Base-by-base conservation (phyloP, 163 green algal species). In the Chlamydomonas reinhardtii region DNA sequence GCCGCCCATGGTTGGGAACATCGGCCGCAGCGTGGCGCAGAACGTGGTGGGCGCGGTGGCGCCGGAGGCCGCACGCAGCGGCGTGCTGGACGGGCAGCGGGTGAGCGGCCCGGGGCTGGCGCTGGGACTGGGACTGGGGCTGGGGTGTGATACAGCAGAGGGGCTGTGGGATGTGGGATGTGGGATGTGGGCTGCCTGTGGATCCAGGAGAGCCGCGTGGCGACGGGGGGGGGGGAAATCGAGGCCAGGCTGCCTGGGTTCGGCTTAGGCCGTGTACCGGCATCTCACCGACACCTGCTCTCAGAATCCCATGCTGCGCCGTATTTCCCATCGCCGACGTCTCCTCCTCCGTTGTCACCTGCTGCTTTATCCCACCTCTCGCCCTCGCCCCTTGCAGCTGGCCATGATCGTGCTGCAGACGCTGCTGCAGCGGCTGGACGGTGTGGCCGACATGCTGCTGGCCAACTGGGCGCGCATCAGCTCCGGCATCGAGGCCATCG, bases 351-450 rank as follows among this genome's bases (percentile, higher is more conserved):
- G n/a, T n/a, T n/a, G n/a, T n/a, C n/a, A n/a, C n/a, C n/a, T n/a
- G n/a, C n/a, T n/a, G n/a, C n/a, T n/a, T n/a, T n/a, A n/a, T n/a
- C 8, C 69, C 34, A 20, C 20, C 71, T 12, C 37, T n/a, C 11
- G 4, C 11, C 22, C n/a, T 34, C 59, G n/a, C 20, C 14, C n/a
- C 32, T 11, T 37, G 32, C 76, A 84, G 77, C 66, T 84, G 77
- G 77, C 77, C 48, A 56, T 84, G 66, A 24, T 43, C 29, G 48
- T 84, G n/a, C 77, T 84, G 25, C 77, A 76, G 48, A 75, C 77
- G 65, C 65, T 84, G 66, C 66, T 84, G 77, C 19, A 32, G 24
- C 65, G 77, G 54, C 66, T 84, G 77, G 77, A 84, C 48, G 65
- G 66, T 20, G 65, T 84, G 43, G 77, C 77, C 22, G 76, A 35